Conservation (phyloP, 345 rosid genomes). For the Citrus cavaleriei region DNA sequence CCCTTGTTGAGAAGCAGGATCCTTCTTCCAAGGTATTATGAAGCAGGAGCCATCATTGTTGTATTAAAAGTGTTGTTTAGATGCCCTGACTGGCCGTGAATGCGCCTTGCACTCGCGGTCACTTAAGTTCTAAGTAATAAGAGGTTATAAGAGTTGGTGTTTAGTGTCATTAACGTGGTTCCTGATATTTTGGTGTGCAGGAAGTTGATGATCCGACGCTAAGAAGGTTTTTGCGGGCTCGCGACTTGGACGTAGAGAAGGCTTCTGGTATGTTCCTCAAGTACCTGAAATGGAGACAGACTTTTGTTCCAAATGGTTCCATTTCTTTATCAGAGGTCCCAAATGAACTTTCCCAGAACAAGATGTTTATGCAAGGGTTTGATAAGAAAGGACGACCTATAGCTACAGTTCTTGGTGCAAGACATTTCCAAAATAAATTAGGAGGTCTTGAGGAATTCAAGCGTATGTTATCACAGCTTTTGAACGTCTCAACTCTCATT, state of each 20-base stretch:
- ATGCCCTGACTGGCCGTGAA: too few species aligned
- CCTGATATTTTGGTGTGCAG: conserved; percentile 16
- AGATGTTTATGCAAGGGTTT: conserved; percentile 44
- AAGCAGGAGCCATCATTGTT: background rate
- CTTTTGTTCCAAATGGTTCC: conserved; percentile 34
- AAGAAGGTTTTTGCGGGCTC: conserved; percentile 46
- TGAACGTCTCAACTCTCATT: too few species aligned
- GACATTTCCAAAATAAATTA: conserved; percentile 35
- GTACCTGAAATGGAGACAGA: conserved; percentile 41
- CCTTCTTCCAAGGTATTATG: conserved; percentile 31
- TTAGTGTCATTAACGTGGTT: background rate
- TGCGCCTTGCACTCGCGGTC: too few species aligned
- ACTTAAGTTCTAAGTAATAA: too few species aligned
- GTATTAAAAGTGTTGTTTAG: too few species aligned
- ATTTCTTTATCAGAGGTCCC: conserved; percentile 24
- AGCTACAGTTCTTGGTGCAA: conserved; percentile 20
- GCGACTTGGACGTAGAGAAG: conserved; percentile 36
- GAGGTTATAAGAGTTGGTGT: too few species aligned
- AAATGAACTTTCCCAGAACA: conserved; percentile 39
- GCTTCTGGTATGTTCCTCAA: conserved; percentile 40
- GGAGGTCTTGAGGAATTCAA: conserved; percentile 38
- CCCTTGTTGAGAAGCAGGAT: conserved; percentile 27
- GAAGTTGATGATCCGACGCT: conserved; percentile 39
- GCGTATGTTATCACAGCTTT: conserved; percentile 24
- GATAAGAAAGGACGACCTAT: conserved; percentile 43